phyloP scores from a whole-genome alignment of 495 filamentous ascomycete genomes.

The Talaromyces stipitatus region DNA sequence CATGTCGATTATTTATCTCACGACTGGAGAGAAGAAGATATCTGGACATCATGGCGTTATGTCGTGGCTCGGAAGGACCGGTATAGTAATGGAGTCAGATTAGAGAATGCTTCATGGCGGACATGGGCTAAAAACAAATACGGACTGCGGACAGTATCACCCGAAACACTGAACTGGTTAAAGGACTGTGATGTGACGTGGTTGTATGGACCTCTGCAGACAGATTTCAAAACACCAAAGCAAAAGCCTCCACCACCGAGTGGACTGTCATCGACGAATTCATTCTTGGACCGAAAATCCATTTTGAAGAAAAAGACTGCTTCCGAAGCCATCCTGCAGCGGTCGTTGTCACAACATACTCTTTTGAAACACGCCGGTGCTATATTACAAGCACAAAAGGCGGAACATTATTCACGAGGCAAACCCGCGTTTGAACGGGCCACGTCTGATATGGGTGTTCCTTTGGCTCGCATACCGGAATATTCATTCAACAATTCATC shows the following conservation, averaged over 20 bases:
- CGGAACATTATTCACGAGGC: constrained; percentile 35
- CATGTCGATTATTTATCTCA: constrained; percentile 97
- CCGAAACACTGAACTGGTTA: constrained; percentile 86
- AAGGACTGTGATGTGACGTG: constrained; percentile 98
- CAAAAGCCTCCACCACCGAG: constrained; percentile 47
- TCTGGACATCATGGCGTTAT: constrained; percentile 95
- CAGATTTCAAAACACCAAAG: constrained; percentile 34
- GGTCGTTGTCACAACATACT: constrained; percentile 82
- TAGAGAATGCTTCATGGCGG: constrained; percentile 97
- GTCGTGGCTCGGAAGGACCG: constrained; percentile 69
- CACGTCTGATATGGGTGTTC: constrained; percentile 57
- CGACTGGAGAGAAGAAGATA: constrained; percentile 93
- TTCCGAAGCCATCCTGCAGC: constrained; percentile 90
- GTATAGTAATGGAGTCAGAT: constrained; percentile 70
- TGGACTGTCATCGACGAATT: constrained; percentile 68
- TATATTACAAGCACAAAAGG: constrained; percentile 83
- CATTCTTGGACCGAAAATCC: constrained; percentile 79
- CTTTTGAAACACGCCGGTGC: constrained; percentile 90
- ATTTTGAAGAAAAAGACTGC: constrained; percentile 96
- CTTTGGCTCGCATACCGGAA: constrained; percentile 4
- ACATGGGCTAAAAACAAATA: constrained; percentile 94
- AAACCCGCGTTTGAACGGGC: constrained; percentile 44
- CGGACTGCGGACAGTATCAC: constrained; percentile 75
- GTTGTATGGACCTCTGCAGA: constrained; percentile 91
- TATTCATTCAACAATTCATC: constrained; percentile 7